Conservation (phyloP, 768 basidiomycete species). For the Lactarius evosmus region DNA sequence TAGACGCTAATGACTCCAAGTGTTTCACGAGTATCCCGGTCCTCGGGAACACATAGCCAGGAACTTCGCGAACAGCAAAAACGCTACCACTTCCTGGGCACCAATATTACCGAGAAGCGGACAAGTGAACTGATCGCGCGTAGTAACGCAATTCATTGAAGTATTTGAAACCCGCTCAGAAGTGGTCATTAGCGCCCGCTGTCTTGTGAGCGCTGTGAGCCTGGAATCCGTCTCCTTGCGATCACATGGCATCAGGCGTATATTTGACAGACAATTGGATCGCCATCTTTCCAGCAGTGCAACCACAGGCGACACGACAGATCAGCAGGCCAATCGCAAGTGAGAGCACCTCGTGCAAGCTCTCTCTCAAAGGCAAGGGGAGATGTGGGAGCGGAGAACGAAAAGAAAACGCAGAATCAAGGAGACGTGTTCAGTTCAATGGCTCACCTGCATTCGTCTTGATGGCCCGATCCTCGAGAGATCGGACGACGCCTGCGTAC, state of each 20-base stretch:
- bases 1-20: not conserved
- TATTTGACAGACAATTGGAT: not conserved
- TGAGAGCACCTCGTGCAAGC: not conserved
- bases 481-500: conserved; percentile 67
- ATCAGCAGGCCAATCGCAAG: conserved; percentile 7
- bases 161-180: conserved; percentile 12
- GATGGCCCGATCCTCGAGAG: conserved; percentile 56
- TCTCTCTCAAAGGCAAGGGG: not conserved
- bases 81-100: conserved; percentile 1
- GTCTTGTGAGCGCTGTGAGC: not conserved
- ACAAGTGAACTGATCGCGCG: not conserved
- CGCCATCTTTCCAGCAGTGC: not conserved
- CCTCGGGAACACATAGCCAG: conserved; percentile 12
- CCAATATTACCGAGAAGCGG: not conserved
- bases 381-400: conserved; percentile 21
- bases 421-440: not conserved
- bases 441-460: conserved; percentile 59
- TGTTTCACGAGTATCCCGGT: conserved; percentile 2
- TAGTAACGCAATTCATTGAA: not conserved
- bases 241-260: conserved; percentile 14
- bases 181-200: not conserved
- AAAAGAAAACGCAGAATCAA: not conserved
- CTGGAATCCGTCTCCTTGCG: conserved; percentile 19
- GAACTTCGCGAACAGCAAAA: not conserved
- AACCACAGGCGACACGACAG: not conserved